Evolutionary conservation across 768 basidiomycete species (phyloP), one percentile per base, ranked within the genome.

Genomic region (Phylloporus rhodoxanthus): DNA sequence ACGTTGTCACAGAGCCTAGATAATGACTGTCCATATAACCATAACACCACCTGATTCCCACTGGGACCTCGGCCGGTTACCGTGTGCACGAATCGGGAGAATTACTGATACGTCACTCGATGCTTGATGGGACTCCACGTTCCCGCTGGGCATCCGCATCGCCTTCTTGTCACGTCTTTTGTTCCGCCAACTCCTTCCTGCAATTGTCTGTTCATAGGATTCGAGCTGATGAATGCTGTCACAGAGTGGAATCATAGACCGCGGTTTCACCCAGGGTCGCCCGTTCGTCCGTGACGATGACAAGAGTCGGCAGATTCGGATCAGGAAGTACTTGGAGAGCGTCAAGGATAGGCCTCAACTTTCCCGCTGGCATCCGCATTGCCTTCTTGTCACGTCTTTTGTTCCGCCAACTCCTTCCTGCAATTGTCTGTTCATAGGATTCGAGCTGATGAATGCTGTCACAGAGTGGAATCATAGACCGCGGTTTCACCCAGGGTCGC

Each of bases 1-100:
- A 52, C 40, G 62, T 48, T 47, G 45, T 25, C 5, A 23, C 23
- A 30, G 23, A 40, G 3, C 9, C 19, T 20, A 9, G 37, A 29
- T 29, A 32, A 17, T n/a, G 15, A 34, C 5, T n/a, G 15, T 15
- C 33, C 33, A 34, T 34, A 15, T n/a, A n/a, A n/a, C n/a, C n/a
- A n/a, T n/a, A n/a, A n/a, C n/a, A n/a, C n/a, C n/a, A n/a, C n/a
- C n/a, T n/a, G n/a, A n/a, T 26, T 36, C 19, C 29, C 20, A 36
- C 5, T 5, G 5, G 21, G 23, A 38, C 41, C 42, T 45, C 39
- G 36, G 47, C 25, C 4, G 42, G 42, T 43, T 32, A 29, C 37
- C 9, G n/a, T 28, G 25, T 28, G 26, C 8, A 41, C 25, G 8
- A 15, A 17, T 17, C 23, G 15, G 40, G 17, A 28, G 36, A 19